These are phyloP conservation scores for Dioscorea alata DNA, from an alignment of 106 monocot species.

Conservation along the genomic window DNA sequence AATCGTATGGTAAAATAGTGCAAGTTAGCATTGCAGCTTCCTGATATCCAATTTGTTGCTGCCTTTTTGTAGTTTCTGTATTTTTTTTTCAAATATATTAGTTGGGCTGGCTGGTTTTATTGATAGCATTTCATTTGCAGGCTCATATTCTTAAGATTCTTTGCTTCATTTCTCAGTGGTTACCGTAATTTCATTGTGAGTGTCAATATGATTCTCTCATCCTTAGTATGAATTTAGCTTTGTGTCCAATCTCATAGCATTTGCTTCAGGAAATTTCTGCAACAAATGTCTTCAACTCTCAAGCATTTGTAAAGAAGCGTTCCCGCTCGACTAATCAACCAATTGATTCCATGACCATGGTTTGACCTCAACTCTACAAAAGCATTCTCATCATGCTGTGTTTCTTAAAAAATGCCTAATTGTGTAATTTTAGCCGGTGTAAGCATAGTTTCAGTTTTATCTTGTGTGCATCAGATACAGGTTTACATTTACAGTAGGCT, in stretches of 20 bases:
- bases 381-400: too few relatives aligned
- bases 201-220: slow-evolving; percentile 4
- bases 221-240: not conserved
- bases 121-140: slow-evolving; percentile 37
- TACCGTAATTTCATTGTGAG: slow-evolving; percentile 99
- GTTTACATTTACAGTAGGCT: too few relatives aligned
- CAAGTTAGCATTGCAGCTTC: too few relatives aligned
- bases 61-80: too few relatives aligned
- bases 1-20: too few relatives aligned
- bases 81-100: too few relatives aligned
- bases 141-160: slow-evolving; percentile 89
- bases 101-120: too few relatives aligned
- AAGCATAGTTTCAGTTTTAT: too few relatives aligned
- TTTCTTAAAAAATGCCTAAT: too few relatives aligned
- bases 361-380: slow-evolving; percentile 17
- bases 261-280: slow-evolving; percentile 62
- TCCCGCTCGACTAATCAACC: slow-evolving; percentile 79
- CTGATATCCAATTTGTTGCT: too few relatives aligned
- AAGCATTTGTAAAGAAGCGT: slow-evolving; percentile 97
- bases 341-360: slow-evolving; percentile 82
- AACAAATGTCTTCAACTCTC: slow-evolving; percentile 70
- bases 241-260: not conserved
- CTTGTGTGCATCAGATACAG: too few relatives aligned
- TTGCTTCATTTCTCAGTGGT: slow-evolving; percentile 85
- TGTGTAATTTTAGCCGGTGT: too few relatives aligned